phyloP scores from a whole-genome alignment of 257 asterid species.

The Gentiana dahurica region DNA sequence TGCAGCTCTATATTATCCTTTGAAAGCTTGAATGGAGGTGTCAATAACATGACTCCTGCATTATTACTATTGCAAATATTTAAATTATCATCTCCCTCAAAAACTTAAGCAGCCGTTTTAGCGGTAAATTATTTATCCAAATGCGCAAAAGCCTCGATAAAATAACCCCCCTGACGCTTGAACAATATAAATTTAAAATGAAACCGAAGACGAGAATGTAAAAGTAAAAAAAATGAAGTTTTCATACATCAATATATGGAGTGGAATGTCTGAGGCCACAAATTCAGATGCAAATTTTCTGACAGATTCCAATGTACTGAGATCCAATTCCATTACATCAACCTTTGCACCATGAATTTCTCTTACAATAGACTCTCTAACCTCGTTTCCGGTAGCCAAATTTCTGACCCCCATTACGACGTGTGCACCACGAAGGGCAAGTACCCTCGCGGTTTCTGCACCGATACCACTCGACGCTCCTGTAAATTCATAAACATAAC shows the following conservation, averaged over 20 bases:
- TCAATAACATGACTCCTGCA: constrained; percentile 62
- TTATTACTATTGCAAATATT: constrained; percentile 37
- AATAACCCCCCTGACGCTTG: no score
- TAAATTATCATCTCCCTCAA: no score
- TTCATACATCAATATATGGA: constrained; percentile 74
- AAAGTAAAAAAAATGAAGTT: background rate
- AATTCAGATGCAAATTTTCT: constrained; percentile 52
- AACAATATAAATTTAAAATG: no score
- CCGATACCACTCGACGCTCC: constrained; percentile 97
- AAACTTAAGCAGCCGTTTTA: no score
- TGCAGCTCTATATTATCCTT: constrained; percentile 72
- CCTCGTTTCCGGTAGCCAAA: constrained; percentile 42
- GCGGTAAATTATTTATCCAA: no score
- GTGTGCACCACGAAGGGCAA: constrained; percentile 72
- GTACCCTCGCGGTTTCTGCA: constrained; percentile 78
- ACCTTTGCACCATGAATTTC: constrained; percentile 61
- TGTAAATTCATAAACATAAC: constrained; percentile 11
- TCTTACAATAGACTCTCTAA: constrained; percentile 38
- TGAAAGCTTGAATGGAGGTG: constrained; percentile 58
- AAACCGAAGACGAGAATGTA: no score
- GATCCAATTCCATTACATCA: constrained; percentile 78
- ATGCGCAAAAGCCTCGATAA: no score
- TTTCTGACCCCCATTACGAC: constrained; percentile 77
- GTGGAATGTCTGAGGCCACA: constrained; percentile 50
- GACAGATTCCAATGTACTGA: constrained; percentile 65